Percentiles rank a stretch among this genome's conserved stretches.
Conservation (phyloP, 192 early-diverging fungal genomes). For the Lunasporangiospora selenospora region DNA sequence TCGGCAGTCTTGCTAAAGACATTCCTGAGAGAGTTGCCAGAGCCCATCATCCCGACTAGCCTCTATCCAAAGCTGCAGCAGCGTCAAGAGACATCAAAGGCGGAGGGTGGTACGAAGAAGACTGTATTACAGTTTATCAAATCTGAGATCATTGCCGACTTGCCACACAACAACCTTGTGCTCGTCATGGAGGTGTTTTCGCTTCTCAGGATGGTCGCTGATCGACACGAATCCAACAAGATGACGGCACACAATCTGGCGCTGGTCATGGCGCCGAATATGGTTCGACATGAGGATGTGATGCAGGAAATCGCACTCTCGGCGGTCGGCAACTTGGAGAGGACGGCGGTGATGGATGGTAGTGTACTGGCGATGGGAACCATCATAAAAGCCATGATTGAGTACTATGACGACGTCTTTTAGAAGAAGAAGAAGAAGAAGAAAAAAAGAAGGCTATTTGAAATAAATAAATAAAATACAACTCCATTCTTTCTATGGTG, state of each 20-base stretch:
- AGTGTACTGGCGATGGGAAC: slow-evolving; percentile 33
- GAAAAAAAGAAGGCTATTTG: too few relatives aligned
- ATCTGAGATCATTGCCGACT: slow-evolving; percentile 25
- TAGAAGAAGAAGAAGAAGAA: too few relatives aligned
- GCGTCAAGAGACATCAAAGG: slow-evolving; percentile 19
- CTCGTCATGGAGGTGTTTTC: slow-evolving; percentile 70
- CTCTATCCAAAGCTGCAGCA: slow-evolving; percentile 63
- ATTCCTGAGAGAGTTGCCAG: slow-evolving; percentile 83
- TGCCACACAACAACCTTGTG: slow-evolving; percentile 60
- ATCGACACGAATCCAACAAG: slow-evolving; percentile 70
- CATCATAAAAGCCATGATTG: slow-evolving; percentile 38
- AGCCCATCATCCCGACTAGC: slow-evolving; percentile 70
- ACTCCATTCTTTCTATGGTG: too few relatives aligned
- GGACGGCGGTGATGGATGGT: slow-evolving; percentile 5
- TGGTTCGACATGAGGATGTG: slow-evolving; percentile 61
- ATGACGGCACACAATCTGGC: slow-evolving; percentile 88
- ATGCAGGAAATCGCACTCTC: slow-evolving; percentile 46
- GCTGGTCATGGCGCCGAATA: slow-evolving; percentile 88
- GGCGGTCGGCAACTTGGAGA: slow-evolving; percentile 2
- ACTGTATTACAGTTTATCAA: slow-evolving; percentile 50
- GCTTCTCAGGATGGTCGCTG: slow-evolving; percentile 75
- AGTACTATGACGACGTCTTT: slow-evolving; percentile 32
- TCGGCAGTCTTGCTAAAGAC: slow-evolving; percentile 84
- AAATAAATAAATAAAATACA: background rate
- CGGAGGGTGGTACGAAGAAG: slow-evolving; percentile 39